phyloP scores from a whole-genome alignment of 2,329 filamentous ascomycete species.

The Chalara sp. region DNA sequence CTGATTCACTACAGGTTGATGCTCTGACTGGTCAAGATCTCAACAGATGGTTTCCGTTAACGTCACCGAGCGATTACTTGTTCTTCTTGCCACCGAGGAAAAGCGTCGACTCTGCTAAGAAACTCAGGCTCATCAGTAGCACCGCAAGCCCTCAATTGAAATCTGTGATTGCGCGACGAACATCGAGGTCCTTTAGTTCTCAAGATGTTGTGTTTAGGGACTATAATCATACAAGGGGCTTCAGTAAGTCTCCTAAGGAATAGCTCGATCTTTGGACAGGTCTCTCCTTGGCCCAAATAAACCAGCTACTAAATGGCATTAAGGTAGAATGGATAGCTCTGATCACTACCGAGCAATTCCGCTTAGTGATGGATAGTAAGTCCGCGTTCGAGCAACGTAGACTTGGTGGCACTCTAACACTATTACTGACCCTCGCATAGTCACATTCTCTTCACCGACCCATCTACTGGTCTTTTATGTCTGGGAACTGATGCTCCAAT shows the following conservation, averaged over 20 bases:
- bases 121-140: slow-evolving; percentile 56
- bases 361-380: slow-evolving; percentile 50
- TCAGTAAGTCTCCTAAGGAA: background rate
- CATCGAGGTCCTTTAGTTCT: slow-evolving; percentile 15
- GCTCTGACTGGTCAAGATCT: slow-evolving; percentile 40
- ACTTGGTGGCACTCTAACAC: background rate
- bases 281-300: too few relatives aligned
- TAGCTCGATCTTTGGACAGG: too few relatives aligned
- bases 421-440: background rate
- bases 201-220: background rate
- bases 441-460: slow-evolving; percentile 60
- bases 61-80: slow-evolving; percentile 45
- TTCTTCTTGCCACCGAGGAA: slow-evolving; percentile 52
- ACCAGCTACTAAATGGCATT: background rate
- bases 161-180: slow-evolving; percentile 19
- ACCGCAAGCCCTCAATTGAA: slow-evolving; percentile 37
- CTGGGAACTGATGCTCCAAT: slow-evolving; percentile 56
- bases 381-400: background rate
- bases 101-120: slow-evolving; percentile 45
- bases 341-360: slow-evolving; percentile 60
- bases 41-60: slow-evolving; percentile 48
- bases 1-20: slow-evolving; percentile 26
- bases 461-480: slow-evolving; percentile 46
- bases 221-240: slow-evolving; percentile 7
- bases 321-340: slow-evolving; percentile 22